These are phyloP conservation scores for Candida boleticola DNA, from an alignment of 805 yeast genomes.

Conservation along the genomic window DNA sequence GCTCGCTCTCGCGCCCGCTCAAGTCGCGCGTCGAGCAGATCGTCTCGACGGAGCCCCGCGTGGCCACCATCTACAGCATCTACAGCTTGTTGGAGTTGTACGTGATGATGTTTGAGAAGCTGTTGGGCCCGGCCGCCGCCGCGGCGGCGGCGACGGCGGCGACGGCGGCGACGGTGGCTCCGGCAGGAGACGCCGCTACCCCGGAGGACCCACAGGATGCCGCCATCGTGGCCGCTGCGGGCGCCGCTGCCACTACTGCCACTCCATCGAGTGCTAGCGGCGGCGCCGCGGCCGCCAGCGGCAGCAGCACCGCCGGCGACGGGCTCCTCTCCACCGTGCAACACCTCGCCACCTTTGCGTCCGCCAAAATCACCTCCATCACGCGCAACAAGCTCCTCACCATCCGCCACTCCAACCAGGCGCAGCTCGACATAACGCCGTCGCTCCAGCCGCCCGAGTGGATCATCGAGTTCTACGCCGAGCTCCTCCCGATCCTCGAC, in stretches of 20 bases:
- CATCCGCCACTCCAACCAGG: constrained; percentile 33
- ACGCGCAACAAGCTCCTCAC: constrained; percentile 30
- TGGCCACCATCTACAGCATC: constrained; percentile 55
- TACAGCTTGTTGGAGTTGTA: constrained; percentile 67
- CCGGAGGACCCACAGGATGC: neutral
- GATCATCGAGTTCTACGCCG: constrained; percentile 64
- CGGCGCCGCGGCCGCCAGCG: neutral
- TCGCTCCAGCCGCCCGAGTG: constrained; percentile 84
- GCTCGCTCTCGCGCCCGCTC: constrained; percentile 56
- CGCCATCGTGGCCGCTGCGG: neutral
- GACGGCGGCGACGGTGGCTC: neutral
- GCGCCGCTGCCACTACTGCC: neutral
- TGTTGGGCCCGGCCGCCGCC: constrained; percentile 8
- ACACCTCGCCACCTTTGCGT: neutral
- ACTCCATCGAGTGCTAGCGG: neutral
- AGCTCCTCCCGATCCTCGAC: constrained; percentile 58
- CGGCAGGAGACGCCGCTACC: neutral
- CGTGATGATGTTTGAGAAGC: constrained; percentile 60
- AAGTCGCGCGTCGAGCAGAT: constrained; percentile 67
- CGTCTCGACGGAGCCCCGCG: constrained; percentile 60
- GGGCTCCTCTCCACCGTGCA: neutral
- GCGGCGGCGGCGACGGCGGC: neutral
- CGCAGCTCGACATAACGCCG: constrained; percentile 40
- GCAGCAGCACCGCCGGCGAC: neutral
- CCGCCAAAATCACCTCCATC: constrained; percentile 17